Percentiles rank a stretch among this genome's conserved stretches.
Evolutionary conservation across 192 early-diverging fungal genomes (phyloP).

Genomic region (Lobosporangium transversale): DNA sequence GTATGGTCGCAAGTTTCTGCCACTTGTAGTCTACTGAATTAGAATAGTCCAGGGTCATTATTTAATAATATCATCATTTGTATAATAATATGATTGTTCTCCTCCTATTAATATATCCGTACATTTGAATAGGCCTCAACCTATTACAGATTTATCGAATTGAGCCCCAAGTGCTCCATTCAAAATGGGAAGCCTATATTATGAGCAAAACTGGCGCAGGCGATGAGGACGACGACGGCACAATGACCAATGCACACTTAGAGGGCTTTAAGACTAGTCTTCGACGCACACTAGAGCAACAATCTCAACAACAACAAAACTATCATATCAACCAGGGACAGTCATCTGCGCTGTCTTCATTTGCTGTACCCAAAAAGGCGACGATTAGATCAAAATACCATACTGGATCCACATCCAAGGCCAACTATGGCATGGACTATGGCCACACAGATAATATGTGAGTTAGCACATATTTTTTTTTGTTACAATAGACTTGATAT

Average conservation of each 20-base stretch:
- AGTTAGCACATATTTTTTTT: too few relatives aligned
- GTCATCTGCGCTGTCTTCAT: slow-evolving; percentile 12
- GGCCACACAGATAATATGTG: slow-evolving; percentile 21
- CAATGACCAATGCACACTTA: slow-evolving; percentile 25
- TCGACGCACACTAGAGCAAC: slow-evolving; percentile 29
- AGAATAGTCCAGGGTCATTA: too few relatives aligned
- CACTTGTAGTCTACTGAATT: too few relatives aligned
- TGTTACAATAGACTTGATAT: too few relatives aligned
- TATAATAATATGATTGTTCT: too few relatives aligned
- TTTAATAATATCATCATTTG: too few relatives aligned
- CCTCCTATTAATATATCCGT: background rate
- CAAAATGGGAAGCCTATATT: slow-evolving; percentile 51
- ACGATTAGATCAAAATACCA: slow-evolving; percentile 26
- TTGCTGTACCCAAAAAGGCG: slow-evolving; percentile 19
- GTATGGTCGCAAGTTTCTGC: slow-evolving; percentile 9
- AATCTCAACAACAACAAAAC: slow-evolving; percentile 16
- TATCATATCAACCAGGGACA: background rate
- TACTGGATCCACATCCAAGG: background rate
- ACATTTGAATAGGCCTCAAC: slow-evolving; percentile 17
- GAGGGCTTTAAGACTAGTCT: slow-evolving; percentile 42
- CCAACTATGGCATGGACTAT: slow-evolving; percentile 12
- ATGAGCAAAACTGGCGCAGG: slow-evolving; percentile 12
- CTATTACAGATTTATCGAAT: slow-evolving; percentile 32
- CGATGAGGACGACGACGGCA: slow-evolving; percentile 24
- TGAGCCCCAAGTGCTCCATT: slow-evolving; percentile 33